A percentile compares a stretch with the other conserved stretches of the same genome.
phyloP scores from a whole-genome alignment of 805 yeast species.

The Saccharomyces mikatae region DNA sequence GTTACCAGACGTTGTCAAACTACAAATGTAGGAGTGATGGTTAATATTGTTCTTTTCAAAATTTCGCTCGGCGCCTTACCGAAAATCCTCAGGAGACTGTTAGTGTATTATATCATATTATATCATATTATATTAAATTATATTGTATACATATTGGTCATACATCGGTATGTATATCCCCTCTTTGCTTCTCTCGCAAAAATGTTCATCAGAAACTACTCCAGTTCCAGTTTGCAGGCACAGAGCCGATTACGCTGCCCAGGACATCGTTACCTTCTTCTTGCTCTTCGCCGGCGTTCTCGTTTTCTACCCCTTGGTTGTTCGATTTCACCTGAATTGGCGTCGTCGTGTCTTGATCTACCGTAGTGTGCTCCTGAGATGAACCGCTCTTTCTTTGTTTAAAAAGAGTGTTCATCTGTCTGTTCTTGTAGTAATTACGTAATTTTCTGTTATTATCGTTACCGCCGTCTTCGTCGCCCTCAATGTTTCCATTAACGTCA shows the following conservation, averaged over 20 bases:
- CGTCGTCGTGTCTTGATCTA: neutral
- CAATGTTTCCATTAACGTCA: conserved; percentile 2
- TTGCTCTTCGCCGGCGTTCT: conserved; percentile 29
- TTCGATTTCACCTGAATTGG: neutral
- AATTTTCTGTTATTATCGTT: neutral
- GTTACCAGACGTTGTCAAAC: neutral
- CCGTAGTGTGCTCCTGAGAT: neutral
- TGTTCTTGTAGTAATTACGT: neutral
- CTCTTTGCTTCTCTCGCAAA: neutral
- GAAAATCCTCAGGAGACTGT: neutral
- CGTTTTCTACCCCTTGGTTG: neutral
- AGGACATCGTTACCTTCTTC: conserved; percentile 11
- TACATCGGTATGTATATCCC: neutral
- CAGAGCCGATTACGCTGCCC: conserved; percentile 36
- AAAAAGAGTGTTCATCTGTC: neutral
- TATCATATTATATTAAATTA: neutral
- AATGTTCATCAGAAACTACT: conserved; percentile 45
- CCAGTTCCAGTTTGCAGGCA: conserved; percentile 79
- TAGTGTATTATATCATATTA: neutral
- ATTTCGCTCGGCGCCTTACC: neutral
- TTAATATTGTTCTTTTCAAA: neutral
- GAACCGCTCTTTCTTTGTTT: neutral
- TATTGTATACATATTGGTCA: neutral
- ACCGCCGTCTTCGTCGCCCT: neutral
- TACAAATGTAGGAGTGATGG: neutral